Conservation (phyloP, 2,329 filamentous ascomycete species). For the Ceratocystis cubensis region DNA sequence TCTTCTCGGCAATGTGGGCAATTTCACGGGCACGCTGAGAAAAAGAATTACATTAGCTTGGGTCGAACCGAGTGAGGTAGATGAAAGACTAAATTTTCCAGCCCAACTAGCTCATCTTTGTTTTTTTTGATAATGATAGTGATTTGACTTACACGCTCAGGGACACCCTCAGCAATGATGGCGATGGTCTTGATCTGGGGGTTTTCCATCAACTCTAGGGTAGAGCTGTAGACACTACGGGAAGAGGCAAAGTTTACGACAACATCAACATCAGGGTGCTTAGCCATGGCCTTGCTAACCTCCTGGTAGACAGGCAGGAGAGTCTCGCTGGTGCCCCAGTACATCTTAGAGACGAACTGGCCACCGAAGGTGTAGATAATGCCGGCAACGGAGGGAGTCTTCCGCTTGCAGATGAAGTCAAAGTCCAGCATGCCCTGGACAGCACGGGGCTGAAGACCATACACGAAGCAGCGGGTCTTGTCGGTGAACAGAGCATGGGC, state of each 20-base stretch:
- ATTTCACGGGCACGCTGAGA: conserved; percentile 87
- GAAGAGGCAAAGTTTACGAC: conserved; percentile 99
- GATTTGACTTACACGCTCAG: conserved; percentile 65
- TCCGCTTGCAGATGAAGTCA: conserved; percentile 99
- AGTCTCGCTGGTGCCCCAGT: conserved; percentile 99
- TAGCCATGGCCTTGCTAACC: conserved; percentile 80
- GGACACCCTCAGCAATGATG: conserved; percentile 98
- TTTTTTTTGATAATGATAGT: neutral
- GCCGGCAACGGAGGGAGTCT: conserved; percentile 88
- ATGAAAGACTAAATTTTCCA: neutral
- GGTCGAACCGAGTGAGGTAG: neutral
- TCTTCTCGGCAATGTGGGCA: conserved; percentile 89
- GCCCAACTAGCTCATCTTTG: neutral
- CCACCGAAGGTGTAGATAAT: conserved; percentile 99
- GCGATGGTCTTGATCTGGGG: conserved; percentile 97
- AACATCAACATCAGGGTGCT: conserved; percentile 94
- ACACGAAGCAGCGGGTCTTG: conserved; percentile 99
- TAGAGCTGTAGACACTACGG: conserved; percentile 95
- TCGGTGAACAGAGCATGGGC: conserved; percentile 92
- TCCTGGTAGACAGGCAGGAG: conserved; percentile 96
- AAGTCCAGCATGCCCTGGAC: conserved; percentile 95
- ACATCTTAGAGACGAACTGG: conserved; percentile 99
- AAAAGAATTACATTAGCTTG: neutral
- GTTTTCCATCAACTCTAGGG: conserved; percentile 94
- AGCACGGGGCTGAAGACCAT: conserved; percentile 92